Base-by-base conservation (phyloP, 1,139 yeast genomes). In the Taphrina wiesneri region DNA sequence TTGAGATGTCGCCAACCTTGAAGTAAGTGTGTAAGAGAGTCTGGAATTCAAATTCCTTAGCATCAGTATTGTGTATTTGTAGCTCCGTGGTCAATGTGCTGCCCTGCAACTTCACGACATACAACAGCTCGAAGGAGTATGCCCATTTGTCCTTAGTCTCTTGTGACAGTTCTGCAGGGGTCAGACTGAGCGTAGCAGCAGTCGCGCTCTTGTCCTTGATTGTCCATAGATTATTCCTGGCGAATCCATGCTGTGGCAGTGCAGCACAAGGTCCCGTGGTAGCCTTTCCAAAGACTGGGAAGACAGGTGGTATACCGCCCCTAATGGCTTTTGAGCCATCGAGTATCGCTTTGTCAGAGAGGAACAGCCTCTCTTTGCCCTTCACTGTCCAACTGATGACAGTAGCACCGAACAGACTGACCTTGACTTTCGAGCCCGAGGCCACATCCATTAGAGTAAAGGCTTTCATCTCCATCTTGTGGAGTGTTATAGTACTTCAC, bases 21-120 rank as follows among this genome's bases (percentile, higher is more conserved):
- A 87, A 83, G 76, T 93, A 93, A n/a, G 97, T 89, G 78, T 93
- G 99, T 86, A 93, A 91, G 70, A 93, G 82, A 88, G 96, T 90
- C 76, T 92, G 89, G 84, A 92, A 93, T 69, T 87, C 91, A 80
- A 90, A 89, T 39, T 45, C 60, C 2, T 83, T 74, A 52, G 74
- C 71, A 49, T 70, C 75, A 67, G 88, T 93, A 76, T 93, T 93
- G 72, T 83, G 85, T 47, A 93, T 89, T 68, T 87, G 90, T 72
- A 93, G 85, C 32, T 81, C 76, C 9, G 96, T 88, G 70, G 80
- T 82, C 72, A 93, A 81, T 49, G 81, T 77, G 67, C 83, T 85
- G 6, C 71, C 75, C 5, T 76, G 77, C 68, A 92, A 79, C 60
- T 84, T 81, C 45, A 93, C 82, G 1, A 92, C 85, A 71, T 86